A percentile compares a stretch with the other conserved stretches of the same genome.
Conservation (phyloP, 2,329 filamentous ascomycete species). For the Fusarium hainanense region DNA sequence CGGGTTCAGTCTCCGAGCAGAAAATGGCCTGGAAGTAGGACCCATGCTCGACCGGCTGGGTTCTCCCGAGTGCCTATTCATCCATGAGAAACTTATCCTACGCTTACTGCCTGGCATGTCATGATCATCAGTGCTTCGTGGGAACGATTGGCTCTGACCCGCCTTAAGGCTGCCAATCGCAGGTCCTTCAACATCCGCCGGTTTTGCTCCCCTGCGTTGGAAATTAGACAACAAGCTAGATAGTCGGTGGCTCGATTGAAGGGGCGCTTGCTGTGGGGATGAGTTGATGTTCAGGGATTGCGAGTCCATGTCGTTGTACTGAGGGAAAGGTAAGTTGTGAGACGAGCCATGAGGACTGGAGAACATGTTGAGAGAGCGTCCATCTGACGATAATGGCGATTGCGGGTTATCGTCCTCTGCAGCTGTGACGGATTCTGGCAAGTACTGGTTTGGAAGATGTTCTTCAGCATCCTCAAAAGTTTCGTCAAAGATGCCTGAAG, state of each 20-base stretch:
- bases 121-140: slow-evolving; percentile 67
- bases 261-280: slow-evolving; percentile 53
- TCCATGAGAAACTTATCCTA: slow-evolving; percentile 71
- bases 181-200: slow-evolving; percentile 62
- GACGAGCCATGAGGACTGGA: slow-evolving; percentile 72
- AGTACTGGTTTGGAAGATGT: slow-evolving; percentile 43
- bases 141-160: slow-evolving; percentile 82
- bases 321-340: slow-evolving; percentile 66
- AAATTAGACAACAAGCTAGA: slow-evolving; percentile 68
- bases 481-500: slow-evolving; percentile 74
- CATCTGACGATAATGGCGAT: slow-evolving; percentile 68
- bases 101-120: slow-evolving; percentile 65
- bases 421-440: slow-evolving; percentile 47
- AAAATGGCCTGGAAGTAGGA: slow-evolving; percentile 53
- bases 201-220: slow-evolving; percentile 71
- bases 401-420: slow-evolving; percentile 62
- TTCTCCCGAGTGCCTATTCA: slow-evolving; percentile 65
- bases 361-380: slow-evolving; percentile 65
- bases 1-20: slow-evolving; percentile 57
- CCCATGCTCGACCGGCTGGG: slow-evolving; percentile 44
- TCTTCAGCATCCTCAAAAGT: slow-evolving; percentile 67
- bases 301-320: slow-evolving; percentile 61
- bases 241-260: slow-evolving; percentile 53
- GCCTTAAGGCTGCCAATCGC: slow-evolving; percentile 75
- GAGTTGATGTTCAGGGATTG: slow-evolving; percentile 54